Percentiles rank a stretch among this genome's conserved stretches.
phyloP scores from a whole-genome alignment of 2,329 filamentous ascomycete genomes.

The Aspergillus sp. region DNA sequence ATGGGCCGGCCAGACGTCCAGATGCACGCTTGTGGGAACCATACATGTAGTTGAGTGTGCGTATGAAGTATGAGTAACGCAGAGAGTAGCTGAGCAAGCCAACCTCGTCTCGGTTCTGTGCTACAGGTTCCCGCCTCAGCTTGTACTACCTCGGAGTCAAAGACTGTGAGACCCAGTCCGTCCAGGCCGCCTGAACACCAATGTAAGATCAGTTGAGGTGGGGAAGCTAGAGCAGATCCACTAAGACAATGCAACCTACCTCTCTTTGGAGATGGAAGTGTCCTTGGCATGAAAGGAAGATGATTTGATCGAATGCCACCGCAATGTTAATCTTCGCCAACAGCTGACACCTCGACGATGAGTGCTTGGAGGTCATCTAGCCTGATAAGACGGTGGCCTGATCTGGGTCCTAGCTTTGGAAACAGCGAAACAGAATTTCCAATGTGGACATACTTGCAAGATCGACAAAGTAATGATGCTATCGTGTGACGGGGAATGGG shows the following conservation, averaged over 20 bases:
- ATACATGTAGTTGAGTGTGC: neutral
- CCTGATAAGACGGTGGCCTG: too few relatives aligned
- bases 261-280: neutral
- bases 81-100: neutral
- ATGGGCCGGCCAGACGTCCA: neutral
- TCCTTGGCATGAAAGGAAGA: neutral
- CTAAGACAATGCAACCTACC: neutral
- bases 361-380: too few relatives aligned
- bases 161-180: neutral
- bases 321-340: too few relatives aligned
- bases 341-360: too few relatives aligned
- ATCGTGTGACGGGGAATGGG: too few relatives aligned
- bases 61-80: neutral
- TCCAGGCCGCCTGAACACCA: neutral
- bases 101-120: neutral
- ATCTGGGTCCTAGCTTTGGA: too few relatives aligned
- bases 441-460: too few relatives aligned
- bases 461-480: too few relatives aligned
- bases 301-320: neutral
- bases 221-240: neutral
- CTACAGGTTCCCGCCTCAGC: neutral
- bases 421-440: too few relatives aligned
- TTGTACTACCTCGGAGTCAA: neutral
- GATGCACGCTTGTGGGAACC: neutral
- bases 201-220: neutral